Conservation (phyloP, 148 eudicot species). For the Polygonum aviculare region DNA sequence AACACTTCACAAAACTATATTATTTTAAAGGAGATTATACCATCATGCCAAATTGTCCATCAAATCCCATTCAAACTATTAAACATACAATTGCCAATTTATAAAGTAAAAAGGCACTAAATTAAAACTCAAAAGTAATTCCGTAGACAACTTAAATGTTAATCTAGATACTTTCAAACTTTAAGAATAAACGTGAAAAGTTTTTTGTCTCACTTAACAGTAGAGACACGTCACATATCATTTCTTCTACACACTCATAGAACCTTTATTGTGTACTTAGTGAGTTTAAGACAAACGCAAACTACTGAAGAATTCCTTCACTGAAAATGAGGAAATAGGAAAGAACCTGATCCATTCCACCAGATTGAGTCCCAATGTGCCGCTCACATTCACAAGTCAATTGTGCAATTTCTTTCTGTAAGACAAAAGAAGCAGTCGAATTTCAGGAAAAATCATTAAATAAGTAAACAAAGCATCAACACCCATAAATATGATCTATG, state of each 20-base stretch:
- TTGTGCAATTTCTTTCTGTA: constrained; percentile 94
- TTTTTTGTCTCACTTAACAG: too few relatives aligned
- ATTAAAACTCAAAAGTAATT: too few relatives aligned
- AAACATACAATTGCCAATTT: background rate
- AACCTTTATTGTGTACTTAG: background rate
- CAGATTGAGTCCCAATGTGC: constrained; percentile 95
- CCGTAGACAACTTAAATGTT: too few relatives aligned
- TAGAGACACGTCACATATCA: background rate
- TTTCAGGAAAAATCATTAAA: background rate
- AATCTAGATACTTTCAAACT: too few relatives aligned
- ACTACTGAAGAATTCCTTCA: background rate
- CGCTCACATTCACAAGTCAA: constrained; percentile 92
- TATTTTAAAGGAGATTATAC: background rate
- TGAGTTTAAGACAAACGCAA: background rate
- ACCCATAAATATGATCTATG: background rate
- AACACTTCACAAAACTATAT: too few relatives aligned
- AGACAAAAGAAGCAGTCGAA: background rate
- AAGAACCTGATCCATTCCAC: constrained; percentile 96
- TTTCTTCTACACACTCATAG: background rate
- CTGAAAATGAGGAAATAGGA: background rate
- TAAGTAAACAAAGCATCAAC: background rate
- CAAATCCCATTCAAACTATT: background rate
- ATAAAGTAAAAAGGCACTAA: too few relatives aligned
- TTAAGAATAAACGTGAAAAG: too few relatives aligned
- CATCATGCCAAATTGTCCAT: background rate